Base-by-base conservation (phyloP, 2,329 filamentous ascomycete species). In the Pseudophaeomoniella oleicola region DNA sequence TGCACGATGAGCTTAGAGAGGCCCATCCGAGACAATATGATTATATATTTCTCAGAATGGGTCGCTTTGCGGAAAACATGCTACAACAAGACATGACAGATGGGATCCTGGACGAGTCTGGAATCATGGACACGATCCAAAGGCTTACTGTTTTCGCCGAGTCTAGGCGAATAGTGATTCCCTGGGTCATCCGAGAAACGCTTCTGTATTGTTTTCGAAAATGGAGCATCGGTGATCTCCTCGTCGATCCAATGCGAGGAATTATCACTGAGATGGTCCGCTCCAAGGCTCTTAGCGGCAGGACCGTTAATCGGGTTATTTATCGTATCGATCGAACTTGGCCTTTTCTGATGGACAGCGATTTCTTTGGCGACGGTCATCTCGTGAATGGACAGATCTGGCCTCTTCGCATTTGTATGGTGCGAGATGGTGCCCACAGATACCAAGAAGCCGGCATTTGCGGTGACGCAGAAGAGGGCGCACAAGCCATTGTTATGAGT, bases 401-500 rank as follows among this genome's bases (percentile, higher is more conserved):
- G 41, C 40, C 39, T 5, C 43, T 34, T 12, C 45, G 46, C 16
- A 41, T 44, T 6, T 40, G 38, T 16, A 44, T 51, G 22, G 11
- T 39, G 6, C 44, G 48, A 2, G 50, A 54, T 39, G 51, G 51
- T 14, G 50, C 49, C 3, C 51, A 54, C 19, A 45, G 42, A 2
- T 38, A 46, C 4, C 32, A 22, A 2, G 46, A 51, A 19, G 51
- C 42, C 2, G 53, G 54, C 2, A 77, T 79, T 22, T 60, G 51
- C 14, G 71, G 72, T 3, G 55, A 55, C 4, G 46, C 43, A 1
- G 46, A 46, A 0, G 32, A 53, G 1, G 73, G 73, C 1, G 68
- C 71, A 0, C 69, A 59, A 34, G 73, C 67, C 0, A 63, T 77
- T 22, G 63, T 79, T 0, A 53, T 78, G 5, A 65, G 67, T 0